Percentiles rank a stretch among this genome's conserved stretches.
These are phyloP conservation scores for Boletus sp. DNA, from an alignment of 1,284 basidiomycete genomes.

Conservation along the genomic window DNA sequence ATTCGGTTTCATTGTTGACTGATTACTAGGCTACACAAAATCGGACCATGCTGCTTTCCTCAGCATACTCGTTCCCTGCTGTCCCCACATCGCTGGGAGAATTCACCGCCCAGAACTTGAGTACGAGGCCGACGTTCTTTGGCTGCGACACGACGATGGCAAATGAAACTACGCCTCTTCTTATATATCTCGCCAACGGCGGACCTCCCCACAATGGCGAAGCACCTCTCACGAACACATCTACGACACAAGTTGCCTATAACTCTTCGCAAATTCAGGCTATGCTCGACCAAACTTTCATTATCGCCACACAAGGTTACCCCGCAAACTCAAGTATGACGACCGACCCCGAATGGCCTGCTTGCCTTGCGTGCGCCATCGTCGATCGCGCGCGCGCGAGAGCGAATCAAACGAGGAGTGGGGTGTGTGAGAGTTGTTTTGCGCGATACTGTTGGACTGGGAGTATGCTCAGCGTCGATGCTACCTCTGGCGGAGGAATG, in stretches of 20 bases:
- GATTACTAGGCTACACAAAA: constrained; percentile 42
- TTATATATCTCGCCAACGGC: constrained; percentile 47
- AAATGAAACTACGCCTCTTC: constrained; percentile 36
- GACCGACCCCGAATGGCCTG: constrained; percentile 46
- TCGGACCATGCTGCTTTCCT: constrained; percentile 42
- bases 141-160: constrained; percentile 41
- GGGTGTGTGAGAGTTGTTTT: constrained; percentile 46
- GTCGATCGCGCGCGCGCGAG: constrained; percentile 45
- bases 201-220: constrained; percentile 46
- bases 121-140: constrained; percentile 48
- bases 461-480: constrained; percentile 7
- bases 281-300: constrained; percentile 47
- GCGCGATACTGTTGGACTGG: constrained; percentile 46
- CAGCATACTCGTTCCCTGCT: constrained; percentile 46
- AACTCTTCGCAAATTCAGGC: constrained; percentile 38
- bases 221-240: constrained; percentile 47
- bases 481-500: not conserved
- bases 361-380: constrained; percentile 50
- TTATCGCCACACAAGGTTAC: constrained; percentile 46
- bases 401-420: constrained; percentile 35
- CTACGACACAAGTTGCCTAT: constrained; percentile 37
- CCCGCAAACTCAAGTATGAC: constrained; percentile 17
- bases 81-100: constrained; percentile 39
- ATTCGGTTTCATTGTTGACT: not conserved
- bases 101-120: constrained; percentile 44